phyloP scores from a whole-genome alignment of 2,329 filamentous ascomycete genomes.

The Metarhizium album region DNA sequence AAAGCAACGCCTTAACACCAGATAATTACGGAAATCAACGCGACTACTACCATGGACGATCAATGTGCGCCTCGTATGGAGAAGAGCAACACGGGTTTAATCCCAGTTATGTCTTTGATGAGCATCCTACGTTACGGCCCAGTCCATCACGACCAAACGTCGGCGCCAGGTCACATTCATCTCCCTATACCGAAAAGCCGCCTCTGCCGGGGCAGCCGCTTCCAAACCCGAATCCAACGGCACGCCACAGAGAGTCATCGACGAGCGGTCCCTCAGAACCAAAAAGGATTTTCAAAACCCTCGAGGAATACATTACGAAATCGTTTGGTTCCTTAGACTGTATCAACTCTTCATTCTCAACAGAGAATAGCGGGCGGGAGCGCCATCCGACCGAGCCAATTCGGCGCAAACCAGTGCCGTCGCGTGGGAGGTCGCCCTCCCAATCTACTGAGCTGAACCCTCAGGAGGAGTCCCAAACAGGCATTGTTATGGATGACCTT shows the following conservation, averaged over 20 bases:
- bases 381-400: constrained; percentile 14
- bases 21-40: background rate
- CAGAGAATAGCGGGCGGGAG: constrained; percentile 26
- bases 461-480: constrained; percentile 9
- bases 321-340: constrained; percentile 60
- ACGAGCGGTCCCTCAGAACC: constrained; percentile 22
- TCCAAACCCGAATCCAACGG: constrained; percentile 7
- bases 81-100: background rate
- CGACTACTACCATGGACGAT: background rate
- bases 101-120: constrained; percentile 23
- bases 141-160: constrained; percentile 17
- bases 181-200: constrained; percentile 32
- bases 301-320: constrained; percentile 67
- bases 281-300: constrained; percentile 56
- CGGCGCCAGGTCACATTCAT: constrained; percentile 30
- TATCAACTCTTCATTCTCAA: constrained; percentile 67
- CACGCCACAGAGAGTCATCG: constrained; percentile 10
- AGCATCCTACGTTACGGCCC: constrained; percentile 25
- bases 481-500: constrained; percentile 34
- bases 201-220: constrained; percentile 11
- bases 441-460: background rate
- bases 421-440: constrained; percentile 5
- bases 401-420: constrained; percentile 17
- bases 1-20: background rate
- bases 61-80: background rate